Percentiles rank a stretch among this genome's conserved stretches.
These are phyloP conservation scores for Termitomyces sp. DNA, from an alignment of 768 basidiomycete genomes.

Conservation along the genomic window DNA sequence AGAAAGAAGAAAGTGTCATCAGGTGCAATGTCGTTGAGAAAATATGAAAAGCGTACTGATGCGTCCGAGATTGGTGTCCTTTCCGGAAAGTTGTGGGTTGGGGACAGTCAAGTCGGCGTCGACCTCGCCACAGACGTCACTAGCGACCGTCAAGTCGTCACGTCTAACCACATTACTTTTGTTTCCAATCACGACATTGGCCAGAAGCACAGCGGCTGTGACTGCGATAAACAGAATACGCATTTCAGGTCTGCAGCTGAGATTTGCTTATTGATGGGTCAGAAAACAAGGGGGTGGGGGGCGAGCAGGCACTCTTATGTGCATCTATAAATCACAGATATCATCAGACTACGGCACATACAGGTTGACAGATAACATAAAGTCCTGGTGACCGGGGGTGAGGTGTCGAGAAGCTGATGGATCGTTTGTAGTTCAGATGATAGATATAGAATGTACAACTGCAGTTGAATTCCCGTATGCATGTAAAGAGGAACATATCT, in stretches of 20 bases:
- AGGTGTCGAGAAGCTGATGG: not conserved
- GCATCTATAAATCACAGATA: not conserved
- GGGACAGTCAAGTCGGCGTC: conserved; percentile 26
- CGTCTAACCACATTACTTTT: conserved; percentile 6
- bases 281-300: too few species aligned
- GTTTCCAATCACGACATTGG: conserved; percentile 3
- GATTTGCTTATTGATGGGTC: not conserved
- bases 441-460: not conserved
- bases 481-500: not conserved
- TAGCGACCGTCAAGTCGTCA: conserved; percentile 1
- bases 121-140: conserved; percentile 39
- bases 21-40: not conserved
- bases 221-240: not conserved
- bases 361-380: not conserved
- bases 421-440: not conserved
- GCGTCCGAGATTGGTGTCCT: conserved; percentile 24
- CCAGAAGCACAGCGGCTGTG: conserved; percentile 1
- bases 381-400: not conserved
- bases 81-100: conserved; percentile 19
- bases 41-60: conserved; percentile 20
- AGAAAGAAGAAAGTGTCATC: not conserved
- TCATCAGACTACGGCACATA: not conserved
- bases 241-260: not conserved
- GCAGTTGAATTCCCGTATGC: not conserved
- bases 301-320: too few species aligned